These are phyloP conservation scores for Salix caprea DNA, from an alignment of 345 rosid species.

Conservation along the genomic window DNA sequence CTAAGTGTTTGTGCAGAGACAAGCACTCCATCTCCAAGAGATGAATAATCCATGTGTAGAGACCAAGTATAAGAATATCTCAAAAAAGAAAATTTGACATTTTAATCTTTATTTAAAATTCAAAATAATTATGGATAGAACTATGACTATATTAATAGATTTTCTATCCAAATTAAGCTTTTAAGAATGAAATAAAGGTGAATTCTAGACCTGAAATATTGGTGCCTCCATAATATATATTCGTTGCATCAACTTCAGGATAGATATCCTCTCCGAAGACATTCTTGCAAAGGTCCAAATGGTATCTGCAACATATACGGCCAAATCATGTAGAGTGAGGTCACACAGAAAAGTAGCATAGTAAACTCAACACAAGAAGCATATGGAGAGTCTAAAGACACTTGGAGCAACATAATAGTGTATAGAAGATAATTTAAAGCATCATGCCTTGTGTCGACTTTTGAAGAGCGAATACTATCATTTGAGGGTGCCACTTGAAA, in stretches of 20 bases:
- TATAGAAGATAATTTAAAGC: constrained; percentile 1
- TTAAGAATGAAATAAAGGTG: constrained; percentile 2
- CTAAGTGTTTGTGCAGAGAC: no score
- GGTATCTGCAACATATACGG: constrained; percentile 45
- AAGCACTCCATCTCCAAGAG: no score
- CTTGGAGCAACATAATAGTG: not conserved
- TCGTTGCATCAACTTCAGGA: constrained; percentile 72
- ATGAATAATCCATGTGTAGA: no score
- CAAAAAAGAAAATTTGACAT: no score
- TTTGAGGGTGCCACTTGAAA: constrained; percentile 85
- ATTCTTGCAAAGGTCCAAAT: constrained; percentile 77
- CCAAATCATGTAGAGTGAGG: no score
- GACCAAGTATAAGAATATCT: no score
- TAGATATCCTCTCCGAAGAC: constrained; percentile 67
- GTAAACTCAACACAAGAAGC: not conserved
- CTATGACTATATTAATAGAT: no score
- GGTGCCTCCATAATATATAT: constrained; percentile 77
- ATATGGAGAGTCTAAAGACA: not conserved
- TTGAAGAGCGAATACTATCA: constrained; percentile 80
- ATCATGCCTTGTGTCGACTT: constrained; percentile 61
- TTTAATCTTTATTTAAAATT: no score
- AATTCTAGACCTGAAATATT: constrained; percentile 55
- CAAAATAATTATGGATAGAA: no score
- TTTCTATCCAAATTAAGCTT: not conserved
- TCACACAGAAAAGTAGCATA: not conserved